Conservation (phyloP, 768 basidiomycete species). For the Amanita subjunquillea region DNA sequence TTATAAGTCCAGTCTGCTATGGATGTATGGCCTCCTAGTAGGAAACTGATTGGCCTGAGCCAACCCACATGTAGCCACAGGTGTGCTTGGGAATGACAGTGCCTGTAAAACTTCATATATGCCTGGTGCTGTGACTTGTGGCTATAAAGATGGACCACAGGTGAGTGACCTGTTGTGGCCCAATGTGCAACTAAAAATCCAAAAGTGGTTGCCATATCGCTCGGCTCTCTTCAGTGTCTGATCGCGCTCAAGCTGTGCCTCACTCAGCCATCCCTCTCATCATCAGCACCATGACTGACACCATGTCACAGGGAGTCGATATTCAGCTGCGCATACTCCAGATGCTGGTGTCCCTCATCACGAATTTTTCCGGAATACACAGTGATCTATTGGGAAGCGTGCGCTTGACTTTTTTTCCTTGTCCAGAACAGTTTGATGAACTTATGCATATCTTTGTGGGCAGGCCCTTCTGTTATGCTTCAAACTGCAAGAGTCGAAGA, state of each 20-base stretch:
- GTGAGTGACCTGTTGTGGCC: constrained; percentile 77
- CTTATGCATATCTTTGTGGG: not conserved
- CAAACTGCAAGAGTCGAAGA: constrained; percentile 90
- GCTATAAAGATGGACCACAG: constrained; percentile 55
- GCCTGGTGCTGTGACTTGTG: too few relatives aligned
- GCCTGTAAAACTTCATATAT: too few relatives aligned
- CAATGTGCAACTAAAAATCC: constrained; percentile 82
- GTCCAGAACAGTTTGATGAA: not conserved
- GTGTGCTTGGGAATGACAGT: too few relatives aligned
- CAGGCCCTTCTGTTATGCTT: constrained; percentile 92
- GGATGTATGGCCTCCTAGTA: too few relatives aligned
- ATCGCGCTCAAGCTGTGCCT: constrained; percentile 82
- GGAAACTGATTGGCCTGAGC: too few relatives aligned
- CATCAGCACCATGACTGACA: constrained; percentile 76
- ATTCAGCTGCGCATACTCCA: constrained; percentile 93
- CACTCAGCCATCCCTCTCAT: constrained; percentile 71
- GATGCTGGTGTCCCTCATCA: constrained; percentile 83
- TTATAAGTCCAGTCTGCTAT: too few relatives aligned
- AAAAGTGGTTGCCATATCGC: constrained; percentile 88
- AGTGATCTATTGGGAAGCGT: constrained; percentile 77
- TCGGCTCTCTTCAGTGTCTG: constrained; percentile 84
- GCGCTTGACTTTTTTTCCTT: constrained; percentile 17
- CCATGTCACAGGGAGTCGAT: constrained; percentile 91
- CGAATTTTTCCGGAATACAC: constrained; percentile 76
- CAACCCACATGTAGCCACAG: too few relatives aligned